Conservation (phyloP, 2,329 filamentous ascomycete genomes). For the Pyrenophora tritici-repentis region DNA sequence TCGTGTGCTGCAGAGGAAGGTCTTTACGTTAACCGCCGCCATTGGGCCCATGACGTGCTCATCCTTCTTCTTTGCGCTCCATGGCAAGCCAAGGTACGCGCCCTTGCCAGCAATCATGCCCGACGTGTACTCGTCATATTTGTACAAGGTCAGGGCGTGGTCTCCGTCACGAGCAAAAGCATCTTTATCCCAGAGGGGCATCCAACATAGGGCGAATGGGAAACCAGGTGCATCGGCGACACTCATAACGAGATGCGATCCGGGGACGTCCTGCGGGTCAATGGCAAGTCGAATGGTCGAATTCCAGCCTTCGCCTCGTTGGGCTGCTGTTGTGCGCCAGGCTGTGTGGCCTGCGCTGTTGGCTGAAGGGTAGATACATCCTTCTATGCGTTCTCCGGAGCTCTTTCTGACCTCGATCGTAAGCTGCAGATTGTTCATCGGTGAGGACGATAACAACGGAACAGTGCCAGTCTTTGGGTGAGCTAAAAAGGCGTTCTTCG, state of each 20-base stretch:
- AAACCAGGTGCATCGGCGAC: conserved; percentile 83
- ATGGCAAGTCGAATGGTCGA: conserved; percentile 84
- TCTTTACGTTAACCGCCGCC: conserved; percentile 77
- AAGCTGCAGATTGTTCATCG: conserved; percentile 79
- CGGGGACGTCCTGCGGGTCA: conserved; percentile 76
- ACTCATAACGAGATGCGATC: conserved; percentile 86
- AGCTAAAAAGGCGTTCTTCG: conserved; percentile 66
- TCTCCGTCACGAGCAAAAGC: conserved; percentile 87
- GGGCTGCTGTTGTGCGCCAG: conserved; percentile 83
- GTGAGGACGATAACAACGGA: conserved; percentile 66
- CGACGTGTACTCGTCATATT: conserved; percentile 88
- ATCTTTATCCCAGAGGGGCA: conserved; percentile 90
- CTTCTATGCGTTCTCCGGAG: conserved; percentile 80
- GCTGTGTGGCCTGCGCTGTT: conserved; percentile 79
- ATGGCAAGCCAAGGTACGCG: conserved; percentile 84
- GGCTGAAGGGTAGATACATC: conserved; percentile 84
- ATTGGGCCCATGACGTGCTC: conserved; percentile 76
- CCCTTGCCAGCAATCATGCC: conserved; percentile 74
- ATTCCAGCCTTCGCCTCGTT: conserved; percentile 82
- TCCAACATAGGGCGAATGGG: conserved; percentile 88
- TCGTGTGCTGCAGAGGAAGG: conserved; percentile 89
- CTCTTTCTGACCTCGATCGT: conserved; percentile 84
- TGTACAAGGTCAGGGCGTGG: conserved; percentile 82
- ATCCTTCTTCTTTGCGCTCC: conserved; percentile 76
- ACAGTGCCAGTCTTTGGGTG: conserved; percentile 82